phyloP scores from a whole-genome alignment of 192 early-diverging fungal species.

The Pilaira anomala region DNA sequence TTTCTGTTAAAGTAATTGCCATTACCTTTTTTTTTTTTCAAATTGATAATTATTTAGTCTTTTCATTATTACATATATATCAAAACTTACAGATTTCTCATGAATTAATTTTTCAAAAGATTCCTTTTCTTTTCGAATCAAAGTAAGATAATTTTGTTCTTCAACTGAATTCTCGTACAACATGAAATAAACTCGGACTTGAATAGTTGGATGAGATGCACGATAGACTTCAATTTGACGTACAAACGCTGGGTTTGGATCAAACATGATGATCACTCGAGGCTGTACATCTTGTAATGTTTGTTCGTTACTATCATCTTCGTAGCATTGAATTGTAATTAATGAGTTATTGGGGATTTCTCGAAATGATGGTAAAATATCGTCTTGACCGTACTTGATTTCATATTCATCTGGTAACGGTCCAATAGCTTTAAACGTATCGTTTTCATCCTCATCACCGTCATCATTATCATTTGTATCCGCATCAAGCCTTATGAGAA shows the following conservation, averaged over 20 bases:
- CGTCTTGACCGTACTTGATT: constrained; percentile 19
- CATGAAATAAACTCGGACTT: constrained; percentile 85
- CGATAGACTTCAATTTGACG: constrained; percentile 79
- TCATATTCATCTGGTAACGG: background rate
- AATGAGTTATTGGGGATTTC: constrained; percentile 43
- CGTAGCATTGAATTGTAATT: constrained; percentile 56
- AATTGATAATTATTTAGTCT: background rate
- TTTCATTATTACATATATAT: background rate
- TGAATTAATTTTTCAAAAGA: constrained; percentile 90
- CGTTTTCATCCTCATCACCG: constrained; percentile 44
- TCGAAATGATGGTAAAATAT: constrained; percentile 45
- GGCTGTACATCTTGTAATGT: constrained; percentile 70
- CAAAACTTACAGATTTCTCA: constrained; percentile 66
- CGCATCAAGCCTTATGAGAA: background rate
- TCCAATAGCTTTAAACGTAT: constrained; percentile 13
- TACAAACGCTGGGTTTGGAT: constrained; percentile 85
- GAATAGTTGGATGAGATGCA: constrained; percentile 44
- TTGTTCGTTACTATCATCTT: constrained; percentile 59
- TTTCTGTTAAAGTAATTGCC: constrained; percentile 69
- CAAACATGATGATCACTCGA: constrained; percentile 85
- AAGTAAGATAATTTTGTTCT: constrained; percentile 86
- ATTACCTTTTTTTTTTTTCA: constrained; percentile 51
- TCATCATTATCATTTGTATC: constrained; percentile 17
- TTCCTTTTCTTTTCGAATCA: constrained; percentile 85
- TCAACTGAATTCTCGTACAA: constrained; percentile 94